Evolutionary conservation across 2,329 filamentous ascomycete genomes (phyloP).

Genomic region (Pezicula carpinea): DNA sequence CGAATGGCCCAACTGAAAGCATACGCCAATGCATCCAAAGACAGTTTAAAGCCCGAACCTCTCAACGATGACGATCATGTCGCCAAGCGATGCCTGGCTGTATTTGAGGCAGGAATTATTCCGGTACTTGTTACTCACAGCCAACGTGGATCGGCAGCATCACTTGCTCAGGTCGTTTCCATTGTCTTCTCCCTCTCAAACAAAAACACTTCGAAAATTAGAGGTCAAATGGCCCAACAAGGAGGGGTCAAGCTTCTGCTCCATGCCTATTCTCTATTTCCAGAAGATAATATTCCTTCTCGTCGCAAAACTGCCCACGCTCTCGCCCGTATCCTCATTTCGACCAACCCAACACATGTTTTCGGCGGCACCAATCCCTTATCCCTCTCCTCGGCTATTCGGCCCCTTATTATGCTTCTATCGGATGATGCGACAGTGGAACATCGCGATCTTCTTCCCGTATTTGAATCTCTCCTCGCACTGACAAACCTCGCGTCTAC

Average conservation of each 20-base stretch:
- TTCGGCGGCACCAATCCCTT: constrained; percentile 75
- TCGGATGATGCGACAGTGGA: constrained; percentile 56
- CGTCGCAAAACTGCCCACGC: constrained; percentile 69
- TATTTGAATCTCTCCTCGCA: constrained; percentile 86
- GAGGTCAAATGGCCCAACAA: constrained; percentile 83
- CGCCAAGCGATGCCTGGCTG: constrained; percentile 65
- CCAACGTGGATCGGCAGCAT: constrained; percentile 66
- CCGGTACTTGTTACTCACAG: constrained; percentile 72
- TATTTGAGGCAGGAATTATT: constrained; percentile 75
- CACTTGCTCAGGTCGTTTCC: constrained; percentile 66
- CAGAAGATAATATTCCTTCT: constrained; percentile 42
- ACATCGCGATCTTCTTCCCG: constrained; percentile 74
- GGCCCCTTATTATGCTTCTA: constrained; percentile 74
- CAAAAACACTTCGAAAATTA: constrained; percentile 66
- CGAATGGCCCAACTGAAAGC: constrained; percentile 88
- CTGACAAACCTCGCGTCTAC: constrained; percentile 89
- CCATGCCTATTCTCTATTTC: constrained; percentile 59
- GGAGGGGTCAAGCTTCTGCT: constrained; percentile 86
- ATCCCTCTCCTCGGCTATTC: constrained; percentile 73
- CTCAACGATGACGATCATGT: constrained; percentile 76
- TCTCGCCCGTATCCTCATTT: constrained; percentile 80
- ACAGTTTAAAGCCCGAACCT: constrained; percentile 54
- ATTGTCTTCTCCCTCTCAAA: constrained; percentile 76
- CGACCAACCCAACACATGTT: constrained; percentile 76
- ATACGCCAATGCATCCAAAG: constrained; percentile 82